phyloP scores from a whole-genome alignment of 352 stramenopile species.

The Pythium sukuiense region DNA sequence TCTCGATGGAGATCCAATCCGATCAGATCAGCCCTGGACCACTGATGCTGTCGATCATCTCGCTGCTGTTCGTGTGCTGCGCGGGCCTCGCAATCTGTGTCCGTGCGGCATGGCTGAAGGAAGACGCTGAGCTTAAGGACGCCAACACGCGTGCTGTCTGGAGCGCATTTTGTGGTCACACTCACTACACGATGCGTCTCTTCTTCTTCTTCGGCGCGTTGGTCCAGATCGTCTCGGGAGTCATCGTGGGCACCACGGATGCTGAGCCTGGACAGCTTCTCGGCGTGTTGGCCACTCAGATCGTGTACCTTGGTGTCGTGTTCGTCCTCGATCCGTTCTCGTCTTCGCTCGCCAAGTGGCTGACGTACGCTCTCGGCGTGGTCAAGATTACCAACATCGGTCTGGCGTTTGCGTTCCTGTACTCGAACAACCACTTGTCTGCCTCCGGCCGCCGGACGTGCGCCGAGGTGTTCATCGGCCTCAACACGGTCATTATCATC shows the following conservation, averaged over 20 bases:
- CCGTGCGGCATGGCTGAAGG: conserved; percentile 56
- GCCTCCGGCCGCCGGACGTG: conserved; percentile 32
- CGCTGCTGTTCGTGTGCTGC: conserved; percentile 32
- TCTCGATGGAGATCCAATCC: conserved; percentile 58
- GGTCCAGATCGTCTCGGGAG: conserved; percentile 56
- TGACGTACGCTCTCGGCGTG: conserved; percentile 48
- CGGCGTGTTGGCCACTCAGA: conserved; percentile 45
- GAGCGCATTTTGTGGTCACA: conserved; percentile 66
- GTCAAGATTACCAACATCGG: conserved; percentile 63
- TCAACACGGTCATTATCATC: conserved; percentile 63
- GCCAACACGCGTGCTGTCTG: conserved; percentile 59
- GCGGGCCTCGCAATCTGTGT: conserved; percentile 45
- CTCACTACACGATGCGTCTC: conserved; percentile 61
- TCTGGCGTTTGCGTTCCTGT: conserved; percentile 56
- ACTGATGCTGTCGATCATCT: conserved; percentile 6
- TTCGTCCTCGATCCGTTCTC: conserved; percentile 58
- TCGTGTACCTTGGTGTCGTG: conserved; percentile 55
- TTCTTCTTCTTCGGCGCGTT: conserved; percentile 63
- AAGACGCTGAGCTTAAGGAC: conserved; percentile 51
- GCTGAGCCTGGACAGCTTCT: conserved; percentile 57
- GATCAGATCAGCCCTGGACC: conserved; percentile 15
- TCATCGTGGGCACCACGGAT: conserved; percentile 62
- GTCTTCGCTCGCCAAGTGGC: conserved; percentile 37
- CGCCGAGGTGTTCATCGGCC: conserved; percentile 52
- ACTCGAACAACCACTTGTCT: conserved; percentile 53